A percentile compares a stretch with the other conserved stretches of the same genome.
Evolutionary conservation across 1,139 yeast species (phyloP).

Genomic region (Kodamaea arcana): DNA sequence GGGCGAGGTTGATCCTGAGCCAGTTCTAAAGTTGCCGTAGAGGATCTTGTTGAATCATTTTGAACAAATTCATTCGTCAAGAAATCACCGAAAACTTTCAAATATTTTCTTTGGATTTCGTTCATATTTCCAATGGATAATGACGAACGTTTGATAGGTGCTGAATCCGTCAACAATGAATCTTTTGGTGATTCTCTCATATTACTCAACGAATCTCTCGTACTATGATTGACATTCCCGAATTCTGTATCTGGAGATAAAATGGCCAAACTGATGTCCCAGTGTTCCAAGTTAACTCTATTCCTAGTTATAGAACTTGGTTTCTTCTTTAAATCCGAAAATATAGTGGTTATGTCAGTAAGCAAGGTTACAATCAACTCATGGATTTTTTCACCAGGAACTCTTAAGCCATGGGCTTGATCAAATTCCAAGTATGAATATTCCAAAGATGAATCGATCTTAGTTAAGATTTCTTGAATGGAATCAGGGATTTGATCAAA

Average conservation of each 20-base stretch:
- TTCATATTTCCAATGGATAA: slow-evolving; percentile 24
- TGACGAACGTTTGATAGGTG: slow-evolving; percentile 6
- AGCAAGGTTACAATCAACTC: slow-evolving; percentile 28
- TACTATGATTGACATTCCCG: slow-evolving; percentile 5
- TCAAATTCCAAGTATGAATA: slow-evolving; percentile 14
- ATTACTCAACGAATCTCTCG: slow-evolving; percentile 3
- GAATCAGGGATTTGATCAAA: slow-evolving; percentile 79
- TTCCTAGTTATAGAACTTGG: slow-evolving; percentile 36
- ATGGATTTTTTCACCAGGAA: slow-evolving; percentile 16
- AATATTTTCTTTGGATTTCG: slow-evolving; percentile 30
- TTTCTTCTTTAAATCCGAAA: slow-evolving; percentile 26
- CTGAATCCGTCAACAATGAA: neutral
- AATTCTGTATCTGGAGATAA: slow-evolving; percentile 27
- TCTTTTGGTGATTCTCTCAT: neutral
- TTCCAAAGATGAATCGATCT: slow-evolving; percentile 33
- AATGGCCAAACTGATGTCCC: slow-evolving; percentile 39
- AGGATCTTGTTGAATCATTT: neutral
- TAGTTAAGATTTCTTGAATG: slow-evolving; percentile 50
- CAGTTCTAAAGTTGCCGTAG: slow-evolving; percentile 2
- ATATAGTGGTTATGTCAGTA: slow-evolving; percentile 30
- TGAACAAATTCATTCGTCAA: slow-evolving; percentile 28
- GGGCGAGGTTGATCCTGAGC: neutral
- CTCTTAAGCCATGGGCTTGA: slow-evolving; percentile 9
- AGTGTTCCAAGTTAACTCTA: slow-evolving; percentile 39
- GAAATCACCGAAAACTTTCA: slow-evolving; percentile 32